Conservation (phyloP, 805 yeast genomes). For the Candida anglica region DNA sequence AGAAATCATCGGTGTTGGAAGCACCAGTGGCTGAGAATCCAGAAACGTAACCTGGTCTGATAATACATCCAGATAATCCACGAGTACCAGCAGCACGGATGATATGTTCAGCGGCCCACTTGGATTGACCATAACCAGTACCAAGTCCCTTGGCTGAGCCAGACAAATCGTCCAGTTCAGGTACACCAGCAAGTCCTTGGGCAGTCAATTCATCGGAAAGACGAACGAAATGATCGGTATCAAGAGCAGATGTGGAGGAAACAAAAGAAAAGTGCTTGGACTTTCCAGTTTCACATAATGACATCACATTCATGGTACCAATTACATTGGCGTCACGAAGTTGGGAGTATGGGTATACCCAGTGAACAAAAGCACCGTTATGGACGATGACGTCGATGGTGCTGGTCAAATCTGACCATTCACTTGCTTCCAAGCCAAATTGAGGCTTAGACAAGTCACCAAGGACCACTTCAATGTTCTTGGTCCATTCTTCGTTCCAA, state of each 20-base stretch:
- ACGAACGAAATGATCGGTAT: constrained; percentile 73
- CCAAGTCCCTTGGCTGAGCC: constrained; percentile 83
- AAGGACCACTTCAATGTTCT: constrained; percentile 63
- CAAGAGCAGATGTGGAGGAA: constrained; percentile 91
- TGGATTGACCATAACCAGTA: constrained; percentile 95
- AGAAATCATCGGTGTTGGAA: constrained; percentile 94
- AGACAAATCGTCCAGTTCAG: constrained; percentile 75
- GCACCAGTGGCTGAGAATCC: constrained; percentile 84
- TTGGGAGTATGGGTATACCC: constrained; percentile 94
- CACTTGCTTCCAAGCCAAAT: constrained; percentile 59
- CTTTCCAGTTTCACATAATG: constrained; percentile 72
- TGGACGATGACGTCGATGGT: constrained; percentile 82
- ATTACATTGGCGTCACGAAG: constrained; percentile 91
- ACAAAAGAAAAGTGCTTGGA: constrained; percentile 87
- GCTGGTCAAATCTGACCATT: constrained; percentile 57
- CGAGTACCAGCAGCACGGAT: constrained; percentile 82
- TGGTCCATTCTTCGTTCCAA: constrained; percentile 61
- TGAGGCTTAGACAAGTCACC: constrained; percentile 76
- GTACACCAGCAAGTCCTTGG: constrained; percentile 67
- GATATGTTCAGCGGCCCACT: constrained; percentile 94
- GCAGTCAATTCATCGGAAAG: constrained; percentile 68
- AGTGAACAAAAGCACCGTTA: constrained; percentile 97
- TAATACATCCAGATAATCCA: constrained; percentile 84
- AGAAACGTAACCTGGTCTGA: constrained; percentile 95
- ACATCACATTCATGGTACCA: constrained; percentile 80